Percentiles rank a stretch among this genome's conserved stretches.
These are phyloP conservation scores for Fusarium sp. DNA, from an alignment of 2,329 filamentous ascomycete species.

Conservation along the genomic window DNA sequence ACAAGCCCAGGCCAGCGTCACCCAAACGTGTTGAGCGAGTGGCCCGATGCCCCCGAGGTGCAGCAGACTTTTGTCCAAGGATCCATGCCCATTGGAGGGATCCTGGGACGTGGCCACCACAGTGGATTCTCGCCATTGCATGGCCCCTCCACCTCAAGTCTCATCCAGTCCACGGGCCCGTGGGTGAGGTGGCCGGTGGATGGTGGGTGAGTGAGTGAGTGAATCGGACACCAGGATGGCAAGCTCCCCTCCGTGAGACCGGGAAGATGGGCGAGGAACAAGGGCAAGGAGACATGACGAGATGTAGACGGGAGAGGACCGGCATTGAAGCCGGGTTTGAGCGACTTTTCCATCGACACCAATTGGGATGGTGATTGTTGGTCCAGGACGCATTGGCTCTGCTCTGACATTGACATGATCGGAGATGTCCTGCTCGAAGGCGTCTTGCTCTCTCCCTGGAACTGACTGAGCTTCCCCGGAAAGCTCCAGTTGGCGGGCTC, in stretches of 20 bases:
- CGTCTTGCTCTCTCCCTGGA: constrained; percentile 20
- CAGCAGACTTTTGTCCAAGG: constrained; percentile 44
- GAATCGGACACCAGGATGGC: constrained; percentile 13
- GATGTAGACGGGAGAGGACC: constrained; percentile 26
- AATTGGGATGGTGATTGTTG: constrained; percentile 32
- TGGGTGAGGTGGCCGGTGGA: constrained; percentile 32
- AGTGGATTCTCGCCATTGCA: constrained; percentile 43
- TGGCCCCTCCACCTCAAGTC: constrained; percentile 43
- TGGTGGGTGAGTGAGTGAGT: constrained; percentile 11
- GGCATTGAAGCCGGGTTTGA: constrained; percentile 25
- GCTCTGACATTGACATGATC: constrained; percentile 1
- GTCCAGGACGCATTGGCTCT: constrained; percentile 12
- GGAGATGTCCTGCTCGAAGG: constrained; percentile 29
- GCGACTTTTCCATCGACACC: constrained; percentile 31
- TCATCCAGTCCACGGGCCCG: constrained; percentile 42
- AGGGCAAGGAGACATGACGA: constrained; percentile 22
- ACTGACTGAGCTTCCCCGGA: constrained; percentile 20
- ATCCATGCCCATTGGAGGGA: constrained; percentile 44
- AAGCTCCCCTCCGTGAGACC: constrained; percentile 37
- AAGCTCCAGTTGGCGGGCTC: constrained; percentile 17
- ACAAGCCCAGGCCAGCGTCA: constrained; percentile 24
- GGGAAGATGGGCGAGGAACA: constrained; percentile 24
- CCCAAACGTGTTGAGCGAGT: constrained; percentile 35
- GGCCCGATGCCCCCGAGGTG: constrained; percentile 42
- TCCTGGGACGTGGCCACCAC: constrained; percentile 38